phyloP scores from a whole-genome alignment of 805 yeast genomes.

The Candida schatavii region DNA sequence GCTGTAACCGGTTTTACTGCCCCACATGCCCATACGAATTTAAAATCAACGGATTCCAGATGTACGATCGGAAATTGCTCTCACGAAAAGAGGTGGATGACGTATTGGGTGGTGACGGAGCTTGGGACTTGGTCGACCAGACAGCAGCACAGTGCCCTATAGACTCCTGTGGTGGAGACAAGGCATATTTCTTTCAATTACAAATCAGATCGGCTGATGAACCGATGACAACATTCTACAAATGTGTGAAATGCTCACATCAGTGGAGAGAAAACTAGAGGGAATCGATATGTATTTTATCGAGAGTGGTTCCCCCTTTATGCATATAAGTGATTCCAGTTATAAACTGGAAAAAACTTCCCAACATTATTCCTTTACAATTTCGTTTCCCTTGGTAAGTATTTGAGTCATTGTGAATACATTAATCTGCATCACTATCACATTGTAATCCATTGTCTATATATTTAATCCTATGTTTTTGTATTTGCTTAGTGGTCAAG shows the following conservation, averaged over 20 bases:
- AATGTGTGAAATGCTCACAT: conserved; percentile 88
- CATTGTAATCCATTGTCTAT: no score
- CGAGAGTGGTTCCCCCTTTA: no score
- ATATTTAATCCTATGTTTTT: no score
- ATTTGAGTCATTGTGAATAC: no score
- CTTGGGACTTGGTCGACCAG: conserved; percentile 99
- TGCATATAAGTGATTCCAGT: not conserved
- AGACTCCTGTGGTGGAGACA: conserved; percentile 79
- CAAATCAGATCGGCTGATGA: conserved; percentile 98
- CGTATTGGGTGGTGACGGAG: conserved; percentile 93
- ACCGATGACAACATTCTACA: conserved; percentile 98
- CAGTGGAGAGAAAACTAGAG: conserved; percentile 95
- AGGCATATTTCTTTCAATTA: conserved; percentile 94
- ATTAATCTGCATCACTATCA: no score
- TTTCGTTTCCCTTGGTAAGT: no score
- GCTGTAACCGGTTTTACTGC: conserved; percentile 72
- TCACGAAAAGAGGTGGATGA: conserved; percentile 92
- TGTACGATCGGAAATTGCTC: conserved; percentile 80
- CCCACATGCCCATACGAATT: conserved; percentile 95
- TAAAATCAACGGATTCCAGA: conserved; percentile 76
- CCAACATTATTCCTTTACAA: not conserved
- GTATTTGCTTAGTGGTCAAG: no score
- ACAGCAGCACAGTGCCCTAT: conserved; percentile 90
- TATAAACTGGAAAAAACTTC: not conserved
- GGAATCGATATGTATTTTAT: no score